phyloP scores from a whole-genome alignment of 2,329 filamentous ascomycete genomes.

The Diaporthe destruens region DNA sequence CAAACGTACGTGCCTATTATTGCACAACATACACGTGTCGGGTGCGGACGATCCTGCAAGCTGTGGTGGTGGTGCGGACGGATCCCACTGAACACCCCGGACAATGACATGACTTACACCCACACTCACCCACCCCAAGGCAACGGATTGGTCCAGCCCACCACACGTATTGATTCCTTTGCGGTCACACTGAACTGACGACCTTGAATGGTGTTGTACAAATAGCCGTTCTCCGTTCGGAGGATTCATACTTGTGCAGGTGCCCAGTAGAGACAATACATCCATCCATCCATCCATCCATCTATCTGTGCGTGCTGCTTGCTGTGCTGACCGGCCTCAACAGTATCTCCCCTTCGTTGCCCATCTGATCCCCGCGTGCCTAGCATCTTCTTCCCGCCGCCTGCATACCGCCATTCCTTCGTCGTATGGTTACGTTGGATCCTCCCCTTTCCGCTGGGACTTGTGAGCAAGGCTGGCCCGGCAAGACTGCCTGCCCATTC shows the following conservation, averaged over 20 bases:
- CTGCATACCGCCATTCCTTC: conserved; percentile 32
- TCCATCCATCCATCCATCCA: too few species aligned
- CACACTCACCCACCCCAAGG: neutral
- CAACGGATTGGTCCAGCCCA: neutral
- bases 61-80: neutral
- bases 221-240: neutral
- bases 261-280: neutral
- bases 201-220: conserved; percentile 11
- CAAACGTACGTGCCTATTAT: neutral
- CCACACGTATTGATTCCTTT: conserved; percentile 1
- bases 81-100: conserved; percentile 1
- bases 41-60: neutral
- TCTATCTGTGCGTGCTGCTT: neutral
- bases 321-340: conserved; percentile 11
- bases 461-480: neutral
- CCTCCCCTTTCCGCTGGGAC: conserved; percentile 11
- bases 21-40: conserved; percentile 3
- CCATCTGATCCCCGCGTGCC: neutral
- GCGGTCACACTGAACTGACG: neutral
- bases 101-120: conserved; percentile 12
- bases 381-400: conserved; percentile 5
- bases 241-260: neutral
- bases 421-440: conserved; percentile 11
- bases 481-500: neutral
- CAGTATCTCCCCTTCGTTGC: neutral